Percentiles rank a stretch among this genome's conserved stretches.
Conservation (phyloP, 371 early-diverging fungal genomes). For the Rhizomucor miehei region DNA sequence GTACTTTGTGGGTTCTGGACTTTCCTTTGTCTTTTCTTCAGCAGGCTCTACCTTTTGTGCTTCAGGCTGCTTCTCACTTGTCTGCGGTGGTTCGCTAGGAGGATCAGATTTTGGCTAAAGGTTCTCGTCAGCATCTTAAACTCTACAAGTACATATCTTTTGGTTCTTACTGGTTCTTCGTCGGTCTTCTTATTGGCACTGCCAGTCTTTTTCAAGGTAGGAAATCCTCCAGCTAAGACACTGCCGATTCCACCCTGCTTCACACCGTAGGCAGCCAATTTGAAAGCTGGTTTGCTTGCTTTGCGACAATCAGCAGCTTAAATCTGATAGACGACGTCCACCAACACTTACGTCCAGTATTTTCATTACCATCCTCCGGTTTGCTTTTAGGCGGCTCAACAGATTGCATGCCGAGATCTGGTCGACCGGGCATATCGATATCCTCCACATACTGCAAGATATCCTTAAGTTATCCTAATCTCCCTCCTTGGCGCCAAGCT, state of each 20-base stretch:
- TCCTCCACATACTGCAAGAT: constrained; percentile 23
- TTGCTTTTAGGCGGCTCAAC: constrained; percentile 12
- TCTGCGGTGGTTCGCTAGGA: background rate
- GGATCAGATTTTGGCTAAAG: too few species aligned
- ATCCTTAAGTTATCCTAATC: background rate
- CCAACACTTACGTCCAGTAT: constrained; percentile 15
- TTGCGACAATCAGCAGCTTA: background rate
- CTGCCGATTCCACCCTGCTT: constrained; percentile 83
- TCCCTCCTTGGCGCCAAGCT: background rate
- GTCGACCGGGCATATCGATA: constrained; percentile 48
- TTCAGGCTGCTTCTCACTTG: constrained; percentile 9
- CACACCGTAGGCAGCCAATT: constrained; percentile 76
- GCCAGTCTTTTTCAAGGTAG: constrained; percentile 32
- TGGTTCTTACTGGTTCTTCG: constrained; percentile 5
- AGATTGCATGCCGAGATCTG: constrained; percentile 34
- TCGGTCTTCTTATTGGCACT: constrained; percentile 10
- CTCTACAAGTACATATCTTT: too few species aligned
- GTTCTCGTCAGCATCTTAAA: too few species aligned
- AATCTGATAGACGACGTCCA: background rate
- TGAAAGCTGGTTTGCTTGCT: constrained; percentile 26
- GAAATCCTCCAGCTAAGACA: constrained; percentile 66
- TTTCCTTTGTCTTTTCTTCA: background rate
- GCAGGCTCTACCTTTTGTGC: constrained; percentile 8
- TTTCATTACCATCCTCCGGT: constrained; percentile 22
- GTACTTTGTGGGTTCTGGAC: constrained; percentile 3